Evolutionary conservation across 2,329 filamentous ascomycete genomes (phyloP).

Genomic region (Drechslerella dactyloides): DNA sequence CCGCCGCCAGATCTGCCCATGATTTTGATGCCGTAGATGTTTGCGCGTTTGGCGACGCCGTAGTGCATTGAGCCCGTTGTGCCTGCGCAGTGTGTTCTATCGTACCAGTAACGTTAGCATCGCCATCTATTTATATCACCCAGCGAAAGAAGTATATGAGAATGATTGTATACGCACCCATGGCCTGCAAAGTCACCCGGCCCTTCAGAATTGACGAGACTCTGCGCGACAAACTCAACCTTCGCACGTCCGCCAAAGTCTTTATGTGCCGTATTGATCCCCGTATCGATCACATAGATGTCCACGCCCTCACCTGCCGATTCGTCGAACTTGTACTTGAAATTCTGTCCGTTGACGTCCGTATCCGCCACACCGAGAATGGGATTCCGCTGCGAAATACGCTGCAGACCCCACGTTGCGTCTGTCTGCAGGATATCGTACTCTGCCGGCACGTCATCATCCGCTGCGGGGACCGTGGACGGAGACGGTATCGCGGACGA

Average conservation of each 20-base stretch:
- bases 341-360: constrained; percentile 56
- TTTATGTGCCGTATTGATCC: constrained; percentile 55
- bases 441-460: too few relatives aligned
- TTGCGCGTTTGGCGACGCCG: constrained; percentile 61
- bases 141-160: background rate
- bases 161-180: constrained; percentile 63
- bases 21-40: constrained; percentile 62
- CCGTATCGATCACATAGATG: constrained; percentile 62
- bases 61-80: constrained; percentile 56
- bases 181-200: constrained; percentile 61
- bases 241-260: constrained; percentile 55
- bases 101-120: background rate
- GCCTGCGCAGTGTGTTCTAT: constrained; percentile 54
- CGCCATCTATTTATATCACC: too few relatives aligned
- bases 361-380: constrained; percentile 48
- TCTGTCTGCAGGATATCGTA: constrained; percentile 22
- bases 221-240: constrained; percentile 54
- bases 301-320: constrained; percentile 59
- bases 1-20: constrained; percentile 58
- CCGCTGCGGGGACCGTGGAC: background rate
- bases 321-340: constrained; percentile 55
- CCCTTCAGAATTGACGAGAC: constrained; percentile 57
- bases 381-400: constrained; percentile 56
- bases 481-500: background rate
- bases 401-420: constrained; percentile 55